A percentile compares a stretch with the other conserved stretches of the same genome.
Conservation (phyloP, 371 early-diverging fungal species). For the Catenaria anguillulae region DNA sequence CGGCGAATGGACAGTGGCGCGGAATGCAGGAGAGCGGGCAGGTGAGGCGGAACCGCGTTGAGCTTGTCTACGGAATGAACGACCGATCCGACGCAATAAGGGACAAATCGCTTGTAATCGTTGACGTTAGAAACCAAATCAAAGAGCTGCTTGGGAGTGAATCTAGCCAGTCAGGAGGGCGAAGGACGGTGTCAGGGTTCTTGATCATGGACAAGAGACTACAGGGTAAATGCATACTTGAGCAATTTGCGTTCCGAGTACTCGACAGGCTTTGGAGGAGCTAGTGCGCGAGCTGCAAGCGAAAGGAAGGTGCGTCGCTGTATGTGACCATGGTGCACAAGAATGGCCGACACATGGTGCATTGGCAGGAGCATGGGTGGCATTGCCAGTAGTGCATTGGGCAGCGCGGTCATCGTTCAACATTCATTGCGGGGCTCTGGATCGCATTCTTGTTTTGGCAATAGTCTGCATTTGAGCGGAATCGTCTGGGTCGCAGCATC, state of each 20-base stretch:
- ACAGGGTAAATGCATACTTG: not conserved
- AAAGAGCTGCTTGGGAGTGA: constrained; percentile 55
- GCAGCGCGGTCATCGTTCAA: too few relatives aligned
- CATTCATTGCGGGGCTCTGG: too few relatives aligned
- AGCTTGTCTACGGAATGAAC: constrained; percentile 20
- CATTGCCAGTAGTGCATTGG: too few relatives aligned
- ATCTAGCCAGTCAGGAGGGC: too few relatives aligned
- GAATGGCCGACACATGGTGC: too few relatives aligned
- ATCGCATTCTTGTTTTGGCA: too few relatives aligned
- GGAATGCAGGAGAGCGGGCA: not conserved
- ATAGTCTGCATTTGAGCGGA: too few relatives aligned
- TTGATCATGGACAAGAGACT: not conserved
- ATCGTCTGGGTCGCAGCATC: too few relatives aligned
- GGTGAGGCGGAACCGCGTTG: constrained; percentile 7
- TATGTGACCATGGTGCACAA: too few relatives aligned
- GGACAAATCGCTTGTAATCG: constrained; percentile 57
- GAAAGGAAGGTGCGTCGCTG: too few relatives aligned
- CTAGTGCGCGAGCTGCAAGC: too few relatives aligned
- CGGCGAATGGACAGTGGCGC: not conserved
- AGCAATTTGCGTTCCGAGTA: constrained; percentile 3
- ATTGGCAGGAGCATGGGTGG: too few relatives aligned
- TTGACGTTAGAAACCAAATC: constrained; percentile 58
- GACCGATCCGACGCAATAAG: constrained; percentile 52
- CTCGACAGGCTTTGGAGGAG: constrained; percentile 4
- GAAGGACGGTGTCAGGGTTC: not conserved